Evolutionary conservation across 2,329 filamentous ascomycete genomes (phyloP).

Genomic region (Phialocephala sp.): DNA sequence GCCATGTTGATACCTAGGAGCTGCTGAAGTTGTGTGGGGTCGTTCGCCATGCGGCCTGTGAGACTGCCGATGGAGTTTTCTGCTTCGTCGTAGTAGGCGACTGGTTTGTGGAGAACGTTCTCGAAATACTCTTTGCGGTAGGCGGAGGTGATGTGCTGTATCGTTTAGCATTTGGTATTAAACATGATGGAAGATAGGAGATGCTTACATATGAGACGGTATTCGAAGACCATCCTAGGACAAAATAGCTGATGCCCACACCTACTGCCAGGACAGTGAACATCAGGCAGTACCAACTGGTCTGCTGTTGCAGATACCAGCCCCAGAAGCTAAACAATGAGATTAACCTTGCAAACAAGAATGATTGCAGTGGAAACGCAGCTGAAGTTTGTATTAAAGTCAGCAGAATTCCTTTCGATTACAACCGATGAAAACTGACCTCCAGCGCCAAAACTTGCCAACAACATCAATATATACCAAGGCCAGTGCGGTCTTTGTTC

Average conservation of each 20-base stretch:
- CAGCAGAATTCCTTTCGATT: neutral
- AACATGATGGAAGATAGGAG: neutral
- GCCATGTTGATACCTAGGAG: constrained; percentile 55
- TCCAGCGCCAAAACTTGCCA: constrained; percentile 46
- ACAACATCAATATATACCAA: constrained; percentile 56
- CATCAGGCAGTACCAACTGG: constrained; percentile 55
- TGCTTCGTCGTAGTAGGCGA: constrained; percentile 50
- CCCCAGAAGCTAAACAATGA: constrained; percentile 41
- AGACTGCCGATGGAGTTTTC: constrained; percentile 55
- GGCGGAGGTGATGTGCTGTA: constrained; percentile 42
- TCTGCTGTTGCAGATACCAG: constrained; percentile 36
- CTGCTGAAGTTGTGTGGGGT: constrained; percentile 56
- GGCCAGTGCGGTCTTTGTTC: constrained; percentile 60
- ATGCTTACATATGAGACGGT: constrained; percentile 44
- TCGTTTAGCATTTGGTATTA: neutral
- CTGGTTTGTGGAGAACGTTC: constrained; percentile 49
- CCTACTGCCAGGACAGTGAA: constrained; percentile 52
- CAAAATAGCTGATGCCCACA: constrained; percentile 44
- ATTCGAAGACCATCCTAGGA: constrained; percentile 47
- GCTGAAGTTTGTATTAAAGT: constrained; percentile 4
- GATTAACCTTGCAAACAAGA: constrained; percentile 46
- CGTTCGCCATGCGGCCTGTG: constrained; percentile 52
- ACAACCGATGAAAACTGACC: constrained; percentile 36
- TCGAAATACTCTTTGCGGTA: constrained; percentile 53
- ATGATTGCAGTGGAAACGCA: constrained; percentile 36